phyloP scores from a whole-genome alignment of 176 grass and related monocot species.

The Rhynchospora pubera region DNA sequence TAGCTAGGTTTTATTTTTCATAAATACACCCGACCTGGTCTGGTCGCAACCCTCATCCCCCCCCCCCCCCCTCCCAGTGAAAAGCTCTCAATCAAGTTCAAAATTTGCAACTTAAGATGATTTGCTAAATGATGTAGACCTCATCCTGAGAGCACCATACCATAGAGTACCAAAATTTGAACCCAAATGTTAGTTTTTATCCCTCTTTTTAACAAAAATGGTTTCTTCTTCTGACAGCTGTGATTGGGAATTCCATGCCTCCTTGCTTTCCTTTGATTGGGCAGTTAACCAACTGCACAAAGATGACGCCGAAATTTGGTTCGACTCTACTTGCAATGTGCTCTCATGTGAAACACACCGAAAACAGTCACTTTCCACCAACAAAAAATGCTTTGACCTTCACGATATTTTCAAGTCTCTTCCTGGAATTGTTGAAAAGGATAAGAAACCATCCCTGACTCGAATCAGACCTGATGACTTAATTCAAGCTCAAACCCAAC shows the following conservation, averaged over 20 bases:
- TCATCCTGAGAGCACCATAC: not conserved
- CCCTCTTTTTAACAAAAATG: not conserved
- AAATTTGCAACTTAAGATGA: not conserved
- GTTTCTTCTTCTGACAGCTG: constrained; percentile 34
- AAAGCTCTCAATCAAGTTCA: not conserved
- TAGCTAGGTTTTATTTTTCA: not conserved
- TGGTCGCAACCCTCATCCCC: not conserved
- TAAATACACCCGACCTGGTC: not conserved
- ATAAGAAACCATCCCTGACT: constrained; percentile 36
- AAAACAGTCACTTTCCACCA: constrained; percentile 31
- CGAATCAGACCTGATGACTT: constrained; percentile 45
- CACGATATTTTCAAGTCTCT: constrained; percentile 85
- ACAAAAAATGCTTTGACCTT: constrained; percentile 61
- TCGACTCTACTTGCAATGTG: constrained; percentile 57
- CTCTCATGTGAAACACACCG: constrained; percentile 60
- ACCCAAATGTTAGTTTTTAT: not conserved
- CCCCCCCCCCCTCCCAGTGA: too few species aligned
- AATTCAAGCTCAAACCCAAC: constrained; percentile 3
- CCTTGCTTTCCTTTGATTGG: constrained; percentile 60
- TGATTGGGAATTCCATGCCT: constrained; percentile 70
- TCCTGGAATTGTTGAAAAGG: constrained; percentile 61
- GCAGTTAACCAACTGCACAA: constrained; percentile 23
- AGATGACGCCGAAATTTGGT: constrained; percentile 61
- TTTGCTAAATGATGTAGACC: not conserved
- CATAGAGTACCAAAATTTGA: not conserved